A percentile compares a stretch with the other conserved stretches of the same genome.
These are phyloP conservation scores for Hemerocallis citrina DNA, from an alignment of 106 monocot species.

Conservation along the genomic window DNA sequence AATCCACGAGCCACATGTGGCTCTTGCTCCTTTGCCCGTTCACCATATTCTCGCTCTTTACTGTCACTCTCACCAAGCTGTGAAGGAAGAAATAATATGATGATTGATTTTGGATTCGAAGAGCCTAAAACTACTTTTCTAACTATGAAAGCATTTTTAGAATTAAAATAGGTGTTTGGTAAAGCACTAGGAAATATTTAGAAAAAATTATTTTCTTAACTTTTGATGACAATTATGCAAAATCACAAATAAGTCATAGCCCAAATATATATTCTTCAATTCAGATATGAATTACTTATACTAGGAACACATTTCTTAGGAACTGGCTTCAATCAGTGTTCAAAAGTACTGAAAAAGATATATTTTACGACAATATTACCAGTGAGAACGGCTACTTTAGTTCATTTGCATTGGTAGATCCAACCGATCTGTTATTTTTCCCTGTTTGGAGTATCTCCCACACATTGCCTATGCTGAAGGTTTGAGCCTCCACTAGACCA, in stretches of 20 bases:
- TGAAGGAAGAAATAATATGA: background rate
- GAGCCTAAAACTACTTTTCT: too few species aligned
- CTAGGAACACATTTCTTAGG: too few species aligned
- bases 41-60: constrained; percentile 59
- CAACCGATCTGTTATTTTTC: constrained; percentile 71
- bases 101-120: too few species aligned
- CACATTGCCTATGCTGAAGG: constrained; percentile 44
- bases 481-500: constrained; percentile 62
- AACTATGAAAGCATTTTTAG: too few species aligned
- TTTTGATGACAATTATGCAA: too few species aligned
- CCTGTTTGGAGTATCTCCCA: constrained; percentile 77
- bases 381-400: constrained; percentile 94
- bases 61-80: constrained; percentile 79
- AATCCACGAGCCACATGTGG: constrained; percentile 89
- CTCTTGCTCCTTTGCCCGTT: constrained; percentile 50
- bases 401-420: constrained; percentile 89
- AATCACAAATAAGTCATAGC: too few species aligned
- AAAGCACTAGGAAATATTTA: too few species aligned
- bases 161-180: too few species aligned
- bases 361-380: constrained; percentile 24
- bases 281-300: too few species aligned
- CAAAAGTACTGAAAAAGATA: background rate
- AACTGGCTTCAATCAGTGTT: too few species aligned
- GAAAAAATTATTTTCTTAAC: too few species aligned
- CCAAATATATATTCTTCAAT: too few species aligned